phyloP scores from a whole-genome alignment of 1,284 basidiomycete genomes.

The Ceratobasidium sp. region DNA sequence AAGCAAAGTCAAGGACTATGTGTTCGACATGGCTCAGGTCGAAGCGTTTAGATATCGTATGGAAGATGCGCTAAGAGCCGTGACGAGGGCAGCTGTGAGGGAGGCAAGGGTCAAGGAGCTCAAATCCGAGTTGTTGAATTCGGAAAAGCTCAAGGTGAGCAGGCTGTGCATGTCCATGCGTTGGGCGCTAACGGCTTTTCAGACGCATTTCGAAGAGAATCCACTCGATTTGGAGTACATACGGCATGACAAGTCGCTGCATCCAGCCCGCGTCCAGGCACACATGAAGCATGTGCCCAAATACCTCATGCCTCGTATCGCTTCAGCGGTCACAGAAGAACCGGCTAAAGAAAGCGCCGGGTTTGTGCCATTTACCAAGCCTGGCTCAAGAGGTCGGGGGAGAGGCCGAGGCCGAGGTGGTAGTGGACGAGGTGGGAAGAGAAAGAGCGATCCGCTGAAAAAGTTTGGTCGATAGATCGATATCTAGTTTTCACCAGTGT shows the following conservation, averaged over 20 bases:
- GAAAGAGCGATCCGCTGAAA: slow-evolving; percentile 76
- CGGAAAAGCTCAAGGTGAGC: slow-evolving; percentile 91
- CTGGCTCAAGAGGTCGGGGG: slow-evolving; percentile 53
- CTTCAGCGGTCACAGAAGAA: slow-evolving; percentile 52
- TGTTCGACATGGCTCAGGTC: slow-evolving; percentile 92
- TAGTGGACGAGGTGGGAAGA: slow-evolving; percentile 60
- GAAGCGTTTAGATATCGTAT: slow-evolving; percentile 99
- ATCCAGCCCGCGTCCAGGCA: slow-evolving; percentile 83
- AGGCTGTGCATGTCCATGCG: slow-evolving; percentile 2
- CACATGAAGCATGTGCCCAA: slow-evolving; percentile 97
- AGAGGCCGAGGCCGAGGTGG: slow-evolving; percentile 58
- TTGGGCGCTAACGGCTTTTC: not conserved
- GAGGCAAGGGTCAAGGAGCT: slow-evolving; percentile 96
- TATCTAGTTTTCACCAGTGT: not conserved
- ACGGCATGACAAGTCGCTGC: slow-evolving; percentile 92
- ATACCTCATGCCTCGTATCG: slow-evolving; percentile 89
- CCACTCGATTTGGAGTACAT: slow-evolving; percentile 92
- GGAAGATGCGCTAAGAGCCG: slow-evolving; percentile 91
- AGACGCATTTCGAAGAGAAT: slow-evolving; percentile 99
- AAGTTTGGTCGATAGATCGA: slow-evolving; percentile 63
- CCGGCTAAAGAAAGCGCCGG: slow-evolving; percentile 49
- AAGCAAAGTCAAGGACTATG: slow-evolving; percentile 87
- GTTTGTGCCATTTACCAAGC: slow-evolving; percentile 77
- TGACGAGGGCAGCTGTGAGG: slow-evolving; percentile 84
- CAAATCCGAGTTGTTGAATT: slow-evolving; percentile 92